A percentile compares a stretch with the other conserved stretches of the same genome.
phyloP scores from a whole-genome alignment of 306 rosid genomes.

The Glycine latifolia region DNA sequence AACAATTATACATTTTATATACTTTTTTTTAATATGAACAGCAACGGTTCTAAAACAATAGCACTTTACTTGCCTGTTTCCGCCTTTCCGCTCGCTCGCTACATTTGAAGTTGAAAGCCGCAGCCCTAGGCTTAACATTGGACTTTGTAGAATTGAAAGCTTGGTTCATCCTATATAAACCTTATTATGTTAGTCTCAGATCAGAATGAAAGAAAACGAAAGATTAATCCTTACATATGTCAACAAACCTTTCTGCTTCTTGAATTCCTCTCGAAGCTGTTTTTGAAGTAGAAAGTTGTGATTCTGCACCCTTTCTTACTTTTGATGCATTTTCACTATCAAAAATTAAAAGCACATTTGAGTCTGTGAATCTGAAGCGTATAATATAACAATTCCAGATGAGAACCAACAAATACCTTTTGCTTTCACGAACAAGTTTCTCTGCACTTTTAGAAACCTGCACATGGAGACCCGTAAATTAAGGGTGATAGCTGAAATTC shows the following conservation, averaged over 20 bases:
- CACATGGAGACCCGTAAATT: not conserved
- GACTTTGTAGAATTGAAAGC: constrained; percentile 52
- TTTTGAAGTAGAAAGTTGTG: constrained; percentile 49
- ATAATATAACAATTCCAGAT: not conserved
- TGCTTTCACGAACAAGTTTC: constrained; percentile 49
- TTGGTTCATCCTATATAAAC: constrained; percentile 45
- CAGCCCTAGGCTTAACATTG: constrained; percentile 51
- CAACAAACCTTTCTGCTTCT: constrained; percentile 61
- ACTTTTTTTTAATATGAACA: not conserved
- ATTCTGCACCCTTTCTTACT: constrained; percentile 51
- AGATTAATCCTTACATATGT: constrained; percentile 27
- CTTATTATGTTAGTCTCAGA: constrained; percentile 14
- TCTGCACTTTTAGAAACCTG: constrained; percentile 61
- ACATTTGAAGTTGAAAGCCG: constrained; percentile 64
- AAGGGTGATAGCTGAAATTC: not conserved
- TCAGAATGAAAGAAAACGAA: constrained; percentile 10
- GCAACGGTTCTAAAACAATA: constrained; percentile 13
- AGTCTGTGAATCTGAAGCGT: constrained; percentile 44
- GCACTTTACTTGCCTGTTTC: constrained; percentile 66
- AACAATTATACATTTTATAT: constrained; percentile 31
- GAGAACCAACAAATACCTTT: constrained; percentile 56
- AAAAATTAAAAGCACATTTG: constrained; percentile 26
- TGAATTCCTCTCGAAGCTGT: constrained; percentile 52
- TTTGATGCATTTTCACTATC: constrained; percentile 52
- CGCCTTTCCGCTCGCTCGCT: constrained; percentile 71